Conservation (phyloP, 2,329 filamentous ascomycete species). For the Phaeosphaeria sp. region DNA sequence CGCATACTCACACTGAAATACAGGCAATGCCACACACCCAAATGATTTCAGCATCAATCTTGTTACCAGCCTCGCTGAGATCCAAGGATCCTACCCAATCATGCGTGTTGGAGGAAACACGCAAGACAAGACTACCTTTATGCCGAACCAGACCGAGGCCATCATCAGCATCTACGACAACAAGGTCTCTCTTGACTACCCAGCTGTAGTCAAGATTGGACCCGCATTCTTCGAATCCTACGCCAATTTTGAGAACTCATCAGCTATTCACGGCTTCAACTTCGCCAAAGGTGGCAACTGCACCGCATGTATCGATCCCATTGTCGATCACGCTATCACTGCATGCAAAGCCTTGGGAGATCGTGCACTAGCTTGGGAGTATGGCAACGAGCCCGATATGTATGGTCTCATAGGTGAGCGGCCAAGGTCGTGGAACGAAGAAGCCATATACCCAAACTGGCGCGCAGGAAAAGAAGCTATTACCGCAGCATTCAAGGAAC, state of each 20-base stretch:
- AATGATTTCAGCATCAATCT: conserved; percentile 68
- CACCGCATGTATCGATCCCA: conserved; percentile 45
- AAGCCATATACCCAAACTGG: conserved; percentile 40
- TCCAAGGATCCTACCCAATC: conserved; percentile 64
- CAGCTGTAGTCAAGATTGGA: conserved; percentile 66
- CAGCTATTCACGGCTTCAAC: conserved; percentile 69
- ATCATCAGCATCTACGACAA: conserved; percentile 61
- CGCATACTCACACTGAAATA: neutral
- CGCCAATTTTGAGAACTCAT: conserved; percentile 60
- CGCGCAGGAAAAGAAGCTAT: neutral
- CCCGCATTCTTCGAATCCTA: conserved; percentile 70
- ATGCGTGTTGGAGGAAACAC: conserved; percentile 71
- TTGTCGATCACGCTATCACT: conserved; percentile 62
- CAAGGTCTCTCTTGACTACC: conserved; percentile 63
- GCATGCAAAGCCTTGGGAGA: conserved; percentile 64
- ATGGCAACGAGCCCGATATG: conserved; percentile 70
- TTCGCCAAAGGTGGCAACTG: conserved; percentile 56
- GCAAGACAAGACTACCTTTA: conserved; percentile 66
- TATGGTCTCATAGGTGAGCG: conserved; percentile 61
- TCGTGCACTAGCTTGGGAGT: conserved; percentile 64
- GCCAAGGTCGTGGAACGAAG: conserved; percentile 60
- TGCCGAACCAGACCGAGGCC: conserved; percentile 58
- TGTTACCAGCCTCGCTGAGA: conserved; percentile 61
- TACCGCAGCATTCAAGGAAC: no score
- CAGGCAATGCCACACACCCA: conserved; percentile 60